Percentiles rank a stretch among this genome's conserved stretches.
phyloP scores from a whole-genome alignment of 495 filamentous ascomycete genomes.

The Penicillium psychrofluorescens region DNA sequence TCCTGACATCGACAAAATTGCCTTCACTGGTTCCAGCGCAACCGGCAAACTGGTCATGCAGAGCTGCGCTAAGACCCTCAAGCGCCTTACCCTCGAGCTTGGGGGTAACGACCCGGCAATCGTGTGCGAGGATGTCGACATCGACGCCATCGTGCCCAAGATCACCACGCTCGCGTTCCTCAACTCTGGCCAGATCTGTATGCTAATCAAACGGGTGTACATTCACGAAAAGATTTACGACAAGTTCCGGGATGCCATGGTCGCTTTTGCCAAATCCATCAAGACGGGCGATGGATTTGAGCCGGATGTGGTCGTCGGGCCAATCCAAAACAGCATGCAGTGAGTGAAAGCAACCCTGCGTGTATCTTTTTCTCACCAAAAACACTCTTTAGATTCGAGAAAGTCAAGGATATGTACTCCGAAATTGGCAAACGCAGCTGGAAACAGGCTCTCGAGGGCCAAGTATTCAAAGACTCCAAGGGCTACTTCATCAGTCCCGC shows the following conservation, averaged over 20 bases:
- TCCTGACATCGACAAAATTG: slow-evolving; percentile 58
- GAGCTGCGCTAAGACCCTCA: slow-evolving; percentile 52
- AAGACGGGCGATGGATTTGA: slow-evolving; percentile 40
- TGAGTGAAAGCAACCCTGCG: slow-evolving; percentile 25
- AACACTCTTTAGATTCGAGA: slow-evolving; percentile 14
- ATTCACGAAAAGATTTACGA: slow-evolving; percentile 63
- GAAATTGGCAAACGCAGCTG: no score
- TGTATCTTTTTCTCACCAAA: no score
- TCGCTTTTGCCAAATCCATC: slow-evolving; percentile 46
- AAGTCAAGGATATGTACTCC: slow-evolving; percentile 24
- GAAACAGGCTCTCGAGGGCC: no score
- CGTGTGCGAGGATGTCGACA: slow-evolving; percentile 58
- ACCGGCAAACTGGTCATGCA: slow-evolving; percentile 61
- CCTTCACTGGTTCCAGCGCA: slow-evolving; percentile 58
- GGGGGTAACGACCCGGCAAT: slow-evolving; percentile 67
- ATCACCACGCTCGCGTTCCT: slow-evolving; percentile 44
- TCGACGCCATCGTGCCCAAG: slow-evolving; percentile 50
- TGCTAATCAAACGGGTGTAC: slow-evolving; percentile 59
- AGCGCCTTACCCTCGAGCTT: slow-evolving; percentile 51
- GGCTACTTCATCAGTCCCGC: slow-evolving; percentile 50
- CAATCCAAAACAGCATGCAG: slow-evolving; percentile 55
- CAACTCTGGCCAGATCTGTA: slow-evolving; percentile 49
- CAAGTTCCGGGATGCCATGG: slow-evolving; percentile 47
- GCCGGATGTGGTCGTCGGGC: slow-evolving; percentile 39
- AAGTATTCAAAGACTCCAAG: slow-evolving; percentile 23